A percentile compares a stretch with the other conserved stretches of the same genome.
Evolutionary conservation across 73 alveolate genomes (phyloP).

Genomic region (Paramecium pentaurelia): DNA sequence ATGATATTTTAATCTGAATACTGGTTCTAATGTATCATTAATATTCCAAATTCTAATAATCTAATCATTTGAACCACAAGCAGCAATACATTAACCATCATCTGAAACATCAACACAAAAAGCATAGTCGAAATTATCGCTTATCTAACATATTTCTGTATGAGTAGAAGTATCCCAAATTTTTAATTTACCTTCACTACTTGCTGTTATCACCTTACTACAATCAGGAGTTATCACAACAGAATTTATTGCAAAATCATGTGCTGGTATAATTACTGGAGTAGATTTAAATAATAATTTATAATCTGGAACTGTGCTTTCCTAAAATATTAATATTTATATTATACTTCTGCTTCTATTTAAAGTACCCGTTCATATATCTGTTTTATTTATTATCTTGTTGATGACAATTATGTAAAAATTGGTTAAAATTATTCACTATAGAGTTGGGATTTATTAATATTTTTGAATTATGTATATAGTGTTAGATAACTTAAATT

Average conservation of each 20-base stretch:
- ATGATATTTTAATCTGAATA: not conserved
- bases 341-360: not conserved
- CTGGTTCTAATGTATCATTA: not conserved
- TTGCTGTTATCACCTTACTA: not conserved
- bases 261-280: not conserved
- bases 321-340: not conserved
- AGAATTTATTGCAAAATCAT: not conserved
- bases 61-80: not conserved
- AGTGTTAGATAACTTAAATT: not conserved
- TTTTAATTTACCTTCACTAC: not conserved
- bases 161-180: not conserved
- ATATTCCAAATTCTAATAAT: not conserved
- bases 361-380: not conserved
- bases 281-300: not conserved
- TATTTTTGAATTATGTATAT: not conserved
- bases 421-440: not conserved
- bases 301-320: not conserved
- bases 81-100: not conserved
- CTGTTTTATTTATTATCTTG: not conserved
- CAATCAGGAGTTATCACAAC: not conserved
- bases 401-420: not conserved
- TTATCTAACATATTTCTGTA: not conserved
- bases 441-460: not conserved
- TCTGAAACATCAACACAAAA: not conserved
- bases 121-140: not conserved